Evolutionary conservation across 192 early-diverging fungal genomes (phyloP), one percentile per base, ranked within the genome.

Genomic region (Backusella liffmaniae): DNA sequence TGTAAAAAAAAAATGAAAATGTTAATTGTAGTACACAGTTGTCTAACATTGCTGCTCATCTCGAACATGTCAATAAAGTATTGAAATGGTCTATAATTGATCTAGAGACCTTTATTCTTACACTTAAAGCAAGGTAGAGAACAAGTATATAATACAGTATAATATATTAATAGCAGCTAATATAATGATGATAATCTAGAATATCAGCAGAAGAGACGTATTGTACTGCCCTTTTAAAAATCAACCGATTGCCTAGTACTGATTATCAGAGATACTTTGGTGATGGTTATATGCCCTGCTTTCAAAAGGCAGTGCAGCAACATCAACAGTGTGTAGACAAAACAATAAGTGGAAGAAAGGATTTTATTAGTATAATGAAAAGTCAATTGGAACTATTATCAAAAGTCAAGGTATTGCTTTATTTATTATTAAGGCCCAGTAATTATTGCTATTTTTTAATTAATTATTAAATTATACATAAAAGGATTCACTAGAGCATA

Each of bases 21-120:
- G 4, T 32, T 53, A 72, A 72, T 35, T 3, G 59, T 36, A 62
- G 34, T 39, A 73, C 56, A 29, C 41, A 74, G 73, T 23, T 67
- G 41, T 21, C 59, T n/a, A 67, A 42, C 62, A 51, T 74, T 46
- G 62, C 41, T 46, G 12, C 65, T 29, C 73, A 74, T 18, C 39
- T 46, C 16, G 65, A 67, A 32, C 62, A 74, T 74, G 65, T 74
- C 37, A 74, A 67, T 74, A 74, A 67, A 67, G 59, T 67, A 23
- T 44, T 74, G 21, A 74, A 74, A 66, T 67, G 59, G 65, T 67
- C 23, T 30, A 74, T 74, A 8, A 18, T 21, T 46, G 73, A 74
- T 34, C 46, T 74, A 42, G 73, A 74, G 16, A 13, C 30, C 1
- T 66, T 74, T 46, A 74, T 67, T 36, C 4, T 30, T 13, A 67